phyloP scores from a whole-genome alignment of 768 basidiomycete genomes.

The Russula foetens region DNA sequence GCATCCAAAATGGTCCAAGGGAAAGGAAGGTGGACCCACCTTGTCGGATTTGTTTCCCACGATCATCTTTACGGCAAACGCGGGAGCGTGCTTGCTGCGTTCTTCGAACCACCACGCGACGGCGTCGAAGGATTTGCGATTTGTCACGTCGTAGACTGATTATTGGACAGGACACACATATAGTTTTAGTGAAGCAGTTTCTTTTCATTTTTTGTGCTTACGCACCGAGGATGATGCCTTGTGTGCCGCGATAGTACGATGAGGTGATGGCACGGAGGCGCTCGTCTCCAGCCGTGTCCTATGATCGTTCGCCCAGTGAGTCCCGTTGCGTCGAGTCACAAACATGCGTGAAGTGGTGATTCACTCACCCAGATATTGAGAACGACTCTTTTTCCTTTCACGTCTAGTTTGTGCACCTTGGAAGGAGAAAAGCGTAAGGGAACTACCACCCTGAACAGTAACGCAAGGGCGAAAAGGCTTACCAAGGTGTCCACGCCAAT shows the following conservation, averaged over 20 bases:
- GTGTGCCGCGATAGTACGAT: conserved; percentile 86
- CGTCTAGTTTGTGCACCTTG: conserved; percentile 79
- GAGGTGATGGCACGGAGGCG: conserved; percentile 91
- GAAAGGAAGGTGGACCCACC: conserved; percentile 30
- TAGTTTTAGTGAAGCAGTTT: too few relatives aligned
- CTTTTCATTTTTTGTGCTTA: neutral
- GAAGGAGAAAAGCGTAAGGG: neutral
- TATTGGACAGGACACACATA: neutral
- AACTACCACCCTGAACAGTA: neutral
- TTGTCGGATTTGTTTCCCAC: conserved; percentile 95
- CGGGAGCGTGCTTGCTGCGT: conserved; percentile 83
- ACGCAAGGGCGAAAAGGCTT: conserved; percentile 8
- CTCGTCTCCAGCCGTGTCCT: conserved; percentile 96
- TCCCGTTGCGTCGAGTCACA: neutral
- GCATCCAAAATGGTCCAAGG: neutral
- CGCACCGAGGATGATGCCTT: conserved; percentile 68
- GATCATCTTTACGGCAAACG: conserved; percentile 82
- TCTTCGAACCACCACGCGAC: conserved; percentile 87
- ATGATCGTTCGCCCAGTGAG: neutral
- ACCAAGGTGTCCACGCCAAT: conserved; percentile 81
- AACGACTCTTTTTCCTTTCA: conserved; percentile 77
- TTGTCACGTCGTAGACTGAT: conserved; percentile 92
- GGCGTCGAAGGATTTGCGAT: conserved; percentile 85
- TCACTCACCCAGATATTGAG: conserved; percentile 87
- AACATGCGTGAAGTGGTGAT: neutral